Base-by-base conservation (phyloP, 768 basidiomycete genomes). In the Kwoniella europaea region DNA sequence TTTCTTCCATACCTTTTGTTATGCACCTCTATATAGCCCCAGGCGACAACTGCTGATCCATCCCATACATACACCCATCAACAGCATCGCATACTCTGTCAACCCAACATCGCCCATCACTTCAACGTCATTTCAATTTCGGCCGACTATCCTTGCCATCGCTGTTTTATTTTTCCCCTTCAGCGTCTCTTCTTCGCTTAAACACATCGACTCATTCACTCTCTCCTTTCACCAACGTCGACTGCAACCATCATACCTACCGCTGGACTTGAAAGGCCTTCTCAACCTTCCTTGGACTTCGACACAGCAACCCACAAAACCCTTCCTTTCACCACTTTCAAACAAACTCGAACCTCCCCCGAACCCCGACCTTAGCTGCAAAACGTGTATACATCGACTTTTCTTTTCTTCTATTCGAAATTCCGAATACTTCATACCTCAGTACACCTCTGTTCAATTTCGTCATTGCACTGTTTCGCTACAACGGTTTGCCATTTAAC, bases 141-240 rank as follows among this genome's bases (percentile, higher is more conserved):
- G 68, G 68, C 68, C 68, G 68, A 69, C 68, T 15, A 27, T 52
- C 41, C 46, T 68, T 55, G 67, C 67, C 67, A 68, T 60, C 24
- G 12, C 24, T 18, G 3, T 35, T 50, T 50, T 27, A 27, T 27
- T 27, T 27, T 27, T 27, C 27, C 27, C 22, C 43, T 44, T 27
- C 62, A 22, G 35, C 16, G 13, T 18, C 63, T 64, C 50, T 24
- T 43, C 35, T 35, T 52, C 52, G 27, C 46, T 29, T 12, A 62
- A 52, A 27, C 50, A 27, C 50, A n/a, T 54, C 52, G 22, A 52
- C 62, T 52, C 42, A 27, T 16, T 50, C 24, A 15, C 24, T 24
- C 52, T 15, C 46, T 64, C 42, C 52, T 27, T 27, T 64, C 27
- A 64, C n/a, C 27, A 42, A n/a, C 35, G 35, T 35, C 35, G 7